These are phyloP conservation scores for Letharia lupina DNA, from an alignment of 495 filamentous ascomycete genomes.

Conservation along the genomic window DNA sequence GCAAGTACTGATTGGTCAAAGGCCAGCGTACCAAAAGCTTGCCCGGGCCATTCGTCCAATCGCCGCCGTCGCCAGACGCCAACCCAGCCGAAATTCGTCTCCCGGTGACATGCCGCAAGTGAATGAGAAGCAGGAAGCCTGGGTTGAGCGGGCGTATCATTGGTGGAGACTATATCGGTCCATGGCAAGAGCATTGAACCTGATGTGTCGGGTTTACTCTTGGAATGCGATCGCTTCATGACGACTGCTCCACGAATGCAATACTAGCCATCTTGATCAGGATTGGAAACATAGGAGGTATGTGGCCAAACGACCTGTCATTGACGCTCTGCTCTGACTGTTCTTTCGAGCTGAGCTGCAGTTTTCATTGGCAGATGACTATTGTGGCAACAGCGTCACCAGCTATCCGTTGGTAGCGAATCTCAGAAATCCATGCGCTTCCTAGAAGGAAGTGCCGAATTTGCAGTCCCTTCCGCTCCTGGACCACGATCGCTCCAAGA, in stretches of 20 bases:
- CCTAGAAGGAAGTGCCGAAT: too few species aligned
- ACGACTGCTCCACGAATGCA: not conserved
- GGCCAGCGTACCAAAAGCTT: constrained; percentile 1
- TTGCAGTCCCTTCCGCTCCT: too few species aligned
- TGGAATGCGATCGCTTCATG: not conserved
- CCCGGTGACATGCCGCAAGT: not conserved
- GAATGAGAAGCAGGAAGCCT: not conserved
- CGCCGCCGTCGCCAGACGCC: too few species aligned
- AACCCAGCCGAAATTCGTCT: not conserved
- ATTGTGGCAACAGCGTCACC: not conserved
- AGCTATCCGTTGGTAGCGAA: too few species aligned
- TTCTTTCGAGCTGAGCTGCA: not conserved
- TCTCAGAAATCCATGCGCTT: too few species aligned
- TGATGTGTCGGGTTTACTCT: not conserved
- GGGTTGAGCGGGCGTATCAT: not conserved
- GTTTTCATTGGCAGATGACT: not conserved
- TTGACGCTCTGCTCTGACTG: not conserved
- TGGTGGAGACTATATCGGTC: not conserved
- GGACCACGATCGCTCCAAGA: too few species aligned
- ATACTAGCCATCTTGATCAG: not conserved
- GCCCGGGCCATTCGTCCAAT: not conserved
- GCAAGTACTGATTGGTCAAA: not conserved
- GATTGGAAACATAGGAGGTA: not conserved
- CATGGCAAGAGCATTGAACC: not conserved
- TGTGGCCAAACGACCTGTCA: not conserved